phyloP scores from a whole-genome alignment of 768 basidiomycete genomes.

The Russula virescens region DNA sequence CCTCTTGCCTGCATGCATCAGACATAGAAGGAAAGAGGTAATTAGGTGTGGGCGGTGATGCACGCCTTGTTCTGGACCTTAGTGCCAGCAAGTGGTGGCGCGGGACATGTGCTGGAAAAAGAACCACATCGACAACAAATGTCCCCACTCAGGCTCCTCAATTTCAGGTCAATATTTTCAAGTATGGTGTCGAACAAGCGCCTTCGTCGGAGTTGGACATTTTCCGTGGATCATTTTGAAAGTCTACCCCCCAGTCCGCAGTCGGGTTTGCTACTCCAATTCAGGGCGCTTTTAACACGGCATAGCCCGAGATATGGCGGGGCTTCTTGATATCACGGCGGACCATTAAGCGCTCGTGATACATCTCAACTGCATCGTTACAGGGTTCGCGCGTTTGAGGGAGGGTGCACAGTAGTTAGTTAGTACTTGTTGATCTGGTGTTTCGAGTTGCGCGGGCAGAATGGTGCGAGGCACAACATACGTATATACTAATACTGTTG shows the following conservation, averaged over 20 bases:
- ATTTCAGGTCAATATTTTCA: background rate
- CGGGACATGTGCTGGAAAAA: background rate
- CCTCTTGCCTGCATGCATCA: background rate
- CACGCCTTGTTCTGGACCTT: background rate
- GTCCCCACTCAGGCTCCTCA: background rate
- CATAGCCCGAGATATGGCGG: slow-evolving; percentile 38
- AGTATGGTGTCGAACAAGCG: background rate
- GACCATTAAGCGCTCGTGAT: too few relatives aligned
- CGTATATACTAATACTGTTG: slow-evolving; percentile 44
- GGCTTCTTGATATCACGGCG: slow-evolving; percentile 39
- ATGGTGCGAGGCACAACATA: background rate
- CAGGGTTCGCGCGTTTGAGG: slow-evolving; percentile 38
- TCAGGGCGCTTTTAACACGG: background rate
- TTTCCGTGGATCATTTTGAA: background rate
- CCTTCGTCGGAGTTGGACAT: background rate
- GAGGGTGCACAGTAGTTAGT: background rate
- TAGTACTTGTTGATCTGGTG: background rate
- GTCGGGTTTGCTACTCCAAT: background rate
- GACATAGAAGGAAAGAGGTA: background rate
- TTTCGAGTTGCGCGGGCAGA: too few relatives aligned
- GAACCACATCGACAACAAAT: background rate
- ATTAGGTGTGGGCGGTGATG: background rate
- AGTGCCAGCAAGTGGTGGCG: slow-evolving; percentile 1
- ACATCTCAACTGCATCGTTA: background rate
- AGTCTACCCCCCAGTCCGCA: background rate